Conservation (phyloP, 768 basidiomycete genomes). For the Rhodotorula toruloides region DNA sequence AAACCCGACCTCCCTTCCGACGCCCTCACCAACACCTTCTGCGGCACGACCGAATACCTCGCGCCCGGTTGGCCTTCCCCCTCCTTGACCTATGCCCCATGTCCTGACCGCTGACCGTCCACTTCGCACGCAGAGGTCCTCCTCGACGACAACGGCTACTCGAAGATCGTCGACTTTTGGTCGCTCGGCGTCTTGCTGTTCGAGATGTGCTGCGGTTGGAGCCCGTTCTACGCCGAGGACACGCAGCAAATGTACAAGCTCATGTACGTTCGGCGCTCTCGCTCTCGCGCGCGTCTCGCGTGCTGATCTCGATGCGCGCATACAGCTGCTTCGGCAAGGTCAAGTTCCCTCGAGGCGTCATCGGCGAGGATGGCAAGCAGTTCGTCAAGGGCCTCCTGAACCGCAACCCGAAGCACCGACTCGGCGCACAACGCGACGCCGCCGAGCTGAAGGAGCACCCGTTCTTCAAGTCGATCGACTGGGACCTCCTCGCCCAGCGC, state of each 20-base stretch:
- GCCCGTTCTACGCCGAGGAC: conserved; percentile 98
- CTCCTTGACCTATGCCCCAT: no score
- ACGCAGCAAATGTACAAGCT: conserved; percentile 99
- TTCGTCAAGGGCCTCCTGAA: conserved; percentile 98
- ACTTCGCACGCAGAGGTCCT: no score
- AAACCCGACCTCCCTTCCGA: conserved; percentile 90
- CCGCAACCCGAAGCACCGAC: conserved; percentile 93
- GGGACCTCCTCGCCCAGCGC: conserved; percentile 76
- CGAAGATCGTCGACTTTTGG: conserved; percentile 97
- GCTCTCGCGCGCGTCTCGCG: not conserved
- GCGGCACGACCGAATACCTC: conserved; percentile 96
- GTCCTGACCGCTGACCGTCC: no score
- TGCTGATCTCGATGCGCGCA: not conserved
- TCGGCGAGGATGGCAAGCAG: conserved; percentile 95
- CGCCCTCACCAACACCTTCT: conserved; percentile 97
- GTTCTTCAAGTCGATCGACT: conserved; percentile 89
- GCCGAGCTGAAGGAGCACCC: conserved; percentile 92
- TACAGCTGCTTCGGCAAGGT: conserved; percentile 97
- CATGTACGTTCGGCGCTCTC: conserved; percentile 27
- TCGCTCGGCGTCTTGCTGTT: conserved; percentile 89
- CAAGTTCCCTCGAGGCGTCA: conserved; percentile 92
- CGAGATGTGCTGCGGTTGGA: conserved; percentile 99
- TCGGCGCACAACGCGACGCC: conserved; percentile 84
- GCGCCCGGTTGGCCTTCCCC: no score
- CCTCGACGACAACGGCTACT: conserved; percentile 95